These are phyloP conservation scores for Meripilus lineatus DNA, from an alignment of 1,284 basidiomycete genomes.

Conservation along the genomic window DNA sequence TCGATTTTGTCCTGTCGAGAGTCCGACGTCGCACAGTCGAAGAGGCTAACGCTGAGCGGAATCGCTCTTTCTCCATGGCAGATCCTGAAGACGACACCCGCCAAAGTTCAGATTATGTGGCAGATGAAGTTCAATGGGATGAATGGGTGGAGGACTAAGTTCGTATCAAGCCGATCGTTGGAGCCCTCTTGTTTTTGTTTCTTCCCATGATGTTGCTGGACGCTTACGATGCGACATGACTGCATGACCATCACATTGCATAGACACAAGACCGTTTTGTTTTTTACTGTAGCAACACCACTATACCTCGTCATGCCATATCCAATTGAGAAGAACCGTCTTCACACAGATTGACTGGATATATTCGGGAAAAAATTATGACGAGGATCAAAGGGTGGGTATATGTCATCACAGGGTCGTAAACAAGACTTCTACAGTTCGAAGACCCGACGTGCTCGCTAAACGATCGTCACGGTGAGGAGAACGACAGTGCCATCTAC, in stretches of 20 bases:
- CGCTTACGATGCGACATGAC: background rate
- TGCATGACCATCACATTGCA: too few relatives aligned
- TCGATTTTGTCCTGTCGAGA: constrained; percentile 77
- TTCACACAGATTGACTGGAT: background rate
- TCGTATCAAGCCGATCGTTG: background rate
- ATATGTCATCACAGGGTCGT: background rate
- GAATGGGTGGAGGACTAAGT: constrained; percentile 24
- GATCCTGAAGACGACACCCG: too few relatives aligned
- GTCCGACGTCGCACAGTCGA: constrained; percentile 62
- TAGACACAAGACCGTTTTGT: too few relatives aligned
- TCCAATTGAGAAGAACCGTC: too few relatives aligned
- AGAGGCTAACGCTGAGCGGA: constrained; percentile 32
- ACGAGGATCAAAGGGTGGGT: background rate
- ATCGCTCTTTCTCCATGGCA: constrained; percentile 1
- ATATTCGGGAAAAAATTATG: background rate
- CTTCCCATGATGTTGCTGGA: background rate
- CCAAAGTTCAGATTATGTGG: constrained; percentile 1
- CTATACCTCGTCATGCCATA: too few relatives aligned
- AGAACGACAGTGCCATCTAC: constrained; percentile 42
- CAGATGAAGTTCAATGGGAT: constrained; percentile 25
- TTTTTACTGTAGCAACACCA: too few relatives aligned
- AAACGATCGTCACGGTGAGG: constrained; percentile 39
- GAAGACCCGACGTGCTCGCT: background rate
- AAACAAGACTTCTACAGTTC: background rate
- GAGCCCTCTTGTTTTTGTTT: background rate